Percentiles rank a stretch among this genome's conserved stretches.
These are phyloP conservation scores for Leishmania major DNA, from an alignment of 208 protist species.

Conservation along the genomic window DNA sequence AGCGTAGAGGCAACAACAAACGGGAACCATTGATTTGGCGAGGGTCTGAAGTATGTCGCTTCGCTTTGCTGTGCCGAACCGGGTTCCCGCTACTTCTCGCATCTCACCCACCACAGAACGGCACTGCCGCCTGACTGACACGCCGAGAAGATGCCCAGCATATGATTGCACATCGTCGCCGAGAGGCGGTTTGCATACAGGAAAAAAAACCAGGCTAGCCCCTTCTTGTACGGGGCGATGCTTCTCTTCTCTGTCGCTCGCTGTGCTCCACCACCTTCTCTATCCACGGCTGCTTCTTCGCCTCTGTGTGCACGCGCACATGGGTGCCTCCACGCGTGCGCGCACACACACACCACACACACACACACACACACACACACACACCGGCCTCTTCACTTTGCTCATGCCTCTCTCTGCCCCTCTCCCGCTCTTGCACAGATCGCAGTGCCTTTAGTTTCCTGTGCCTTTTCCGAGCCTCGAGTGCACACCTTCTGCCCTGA, in stretches of 20 bases:
- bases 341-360: not conserved
- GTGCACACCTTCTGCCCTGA: not conserved
- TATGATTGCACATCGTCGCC: not conserved
- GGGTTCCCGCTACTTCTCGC: not conserved
- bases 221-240: not conserved
- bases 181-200: not conserved
- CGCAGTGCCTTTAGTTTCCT: not conserved
- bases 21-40: not conserved
- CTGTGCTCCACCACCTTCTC: not conserved
- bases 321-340: not conserved
- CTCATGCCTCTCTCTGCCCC: not conserved
- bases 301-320: not conserved
- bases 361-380: not conserved
- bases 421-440: not conserved
- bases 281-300: not conserved
- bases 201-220: not conserved
- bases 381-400: not conserved
- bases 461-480: slow-evolving; percentile 7
- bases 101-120: not conserved
- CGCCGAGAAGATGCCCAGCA: not conserved
- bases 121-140: not conserved
- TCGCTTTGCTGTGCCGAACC: not conserved
- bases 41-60: not conserved
- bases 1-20: not conserved
- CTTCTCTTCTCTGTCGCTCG: not conserved